Evolutionary conservation across 2,329 filamentous ascomycete genomes (phyloP).

Genomic region (Beauveria scarabaeidicola): DNA sequence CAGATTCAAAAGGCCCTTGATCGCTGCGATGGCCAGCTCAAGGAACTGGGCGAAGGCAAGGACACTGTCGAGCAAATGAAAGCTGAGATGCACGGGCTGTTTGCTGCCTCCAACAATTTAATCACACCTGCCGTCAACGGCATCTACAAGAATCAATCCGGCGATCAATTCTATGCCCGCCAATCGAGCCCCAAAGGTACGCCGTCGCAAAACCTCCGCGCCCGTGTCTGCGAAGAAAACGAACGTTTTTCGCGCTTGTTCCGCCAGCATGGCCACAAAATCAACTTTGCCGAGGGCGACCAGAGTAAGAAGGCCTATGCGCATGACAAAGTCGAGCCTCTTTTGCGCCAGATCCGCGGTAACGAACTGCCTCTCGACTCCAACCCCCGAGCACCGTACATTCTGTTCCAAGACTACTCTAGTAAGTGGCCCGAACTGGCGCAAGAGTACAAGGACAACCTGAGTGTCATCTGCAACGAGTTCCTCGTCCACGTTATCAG

Average conservation of each 20-base stretch:
- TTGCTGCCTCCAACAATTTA: slow-evolving; percentile 44
- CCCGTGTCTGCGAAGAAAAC: slow-evolving; percentile 43
- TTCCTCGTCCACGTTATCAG: slow-evolving; percentile 44
- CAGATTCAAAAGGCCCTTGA: slow-evolving; percentile 44
- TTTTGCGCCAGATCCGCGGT: slow-evolving; percentile 41
- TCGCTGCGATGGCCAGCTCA: slow-evolving; percentile 40
- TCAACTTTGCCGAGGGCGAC: slow-evolving; percentile 32
- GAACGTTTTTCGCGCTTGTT: slow-evolving; percentile 41
- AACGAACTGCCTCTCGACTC: slow-evolving; percentile 45
- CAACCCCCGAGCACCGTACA: slow-evolving; percentile 44
- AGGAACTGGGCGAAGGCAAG: slow-evolving; percentile 40
- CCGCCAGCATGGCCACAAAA: slow-evolving; percentile 40
- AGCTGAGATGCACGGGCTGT: slow-evolving; percentile 44
- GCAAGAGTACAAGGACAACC: slow-evolving; percentile 45
- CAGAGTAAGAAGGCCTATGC: slow-evolving; percentile 40
- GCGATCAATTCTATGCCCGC: slow-evolving; percentile 42
- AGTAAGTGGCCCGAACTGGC: slow-evolving; percentile 44
- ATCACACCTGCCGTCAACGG: slow-evolving; percentile 45
- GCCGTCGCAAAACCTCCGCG: slow-evolving; percentile 42
- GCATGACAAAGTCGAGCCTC: slow-evolving; percentile 38
- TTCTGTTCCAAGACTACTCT: slow-evolving; percentile 45
- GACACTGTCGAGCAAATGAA: slow-evolving; percentile 46
- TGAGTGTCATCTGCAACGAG: slow-evolving; percentile 45
- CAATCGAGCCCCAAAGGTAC: slow-evolving; percentile 42
- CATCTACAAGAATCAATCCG: slow-evolving; percentile 47